These are phyloP conservation scores for Komagataella populi DNA, from an alignment of 805 yeast genomes.

Conservation along the genomic window DNA sequence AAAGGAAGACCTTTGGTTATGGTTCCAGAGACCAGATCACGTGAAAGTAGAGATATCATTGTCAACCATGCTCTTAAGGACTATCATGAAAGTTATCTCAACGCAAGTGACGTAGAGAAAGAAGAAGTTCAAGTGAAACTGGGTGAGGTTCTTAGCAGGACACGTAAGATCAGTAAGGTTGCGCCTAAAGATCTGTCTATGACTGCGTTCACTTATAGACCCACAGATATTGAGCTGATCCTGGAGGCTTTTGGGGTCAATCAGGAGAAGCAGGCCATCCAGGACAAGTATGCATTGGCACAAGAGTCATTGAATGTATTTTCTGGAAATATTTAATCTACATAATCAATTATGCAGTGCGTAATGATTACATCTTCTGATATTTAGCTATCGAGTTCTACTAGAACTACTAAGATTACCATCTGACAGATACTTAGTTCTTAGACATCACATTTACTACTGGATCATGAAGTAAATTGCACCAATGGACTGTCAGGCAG, in stretches of 20 bases:
- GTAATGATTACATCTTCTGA: no score
- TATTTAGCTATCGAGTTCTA: no score
- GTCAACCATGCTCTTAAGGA: background rate
- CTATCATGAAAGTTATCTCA: background rate
- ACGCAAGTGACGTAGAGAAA: background rate
- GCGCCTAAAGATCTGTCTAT: background rate
- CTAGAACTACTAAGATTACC: no score
- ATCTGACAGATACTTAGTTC: no score
- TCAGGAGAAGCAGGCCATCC: background rate
- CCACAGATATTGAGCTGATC: background rate
- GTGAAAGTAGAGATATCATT: background rate
- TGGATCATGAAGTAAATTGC: no score
- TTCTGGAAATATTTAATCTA: background rate
- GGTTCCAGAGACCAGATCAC: background rate
- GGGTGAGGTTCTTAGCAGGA: background rate
- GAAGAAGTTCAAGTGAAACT: background rate
- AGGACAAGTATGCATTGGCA: background rate
- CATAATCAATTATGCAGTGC: background rate
- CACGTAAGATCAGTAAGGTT: background rate
- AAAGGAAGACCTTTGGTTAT: background rate
- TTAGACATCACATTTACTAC: no score
- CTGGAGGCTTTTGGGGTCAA: background rate
- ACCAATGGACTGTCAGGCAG: no score
- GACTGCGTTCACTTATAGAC: background rate
- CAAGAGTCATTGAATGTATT: background rate